A percentile compares a stretch with the other conserved stretches of the same genome.
Evolutionary conservation across 257 asterid species (phyloP).

Genomic region (Nicotiana noctiflora): DNA sequence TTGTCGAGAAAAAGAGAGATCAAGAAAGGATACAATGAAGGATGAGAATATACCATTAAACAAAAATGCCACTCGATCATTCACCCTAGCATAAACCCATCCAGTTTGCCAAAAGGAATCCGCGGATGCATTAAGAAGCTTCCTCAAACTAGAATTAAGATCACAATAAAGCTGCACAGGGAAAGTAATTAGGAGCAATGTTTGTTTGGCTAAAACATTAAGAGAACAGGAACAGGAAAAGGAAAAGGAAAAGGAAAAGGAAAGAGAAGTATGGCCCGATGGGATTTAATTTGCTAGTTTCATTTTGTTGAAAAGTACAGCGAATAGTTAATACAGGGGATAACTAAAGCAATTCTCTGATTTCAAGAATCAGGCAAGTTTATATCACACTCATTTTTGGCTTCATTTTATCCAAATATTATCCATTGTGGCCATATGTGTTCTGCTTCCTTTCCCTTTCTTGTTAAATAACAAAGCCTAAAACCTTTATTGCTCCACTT

Average conservation of each 20-base stretch:
- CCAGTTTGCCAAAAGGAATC: constrained; percentile 86
- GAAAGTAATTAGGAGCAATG: background rate
- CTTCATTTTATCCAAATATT: constrained; percentile 57
- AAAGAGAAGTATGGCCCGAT: background rate
- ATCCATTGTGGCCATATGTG: background rate
- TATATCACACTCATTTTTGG: background rate
- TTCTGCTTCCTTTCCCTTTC: background rate
- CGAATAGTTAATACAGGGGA: background rate
- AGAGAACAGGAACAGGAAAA: background rate
- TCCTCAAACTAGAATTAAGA: constrained; percentile 62
- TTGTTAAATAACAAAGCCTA: background rate
- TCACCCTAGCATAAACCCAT: constrained; percentile 85
- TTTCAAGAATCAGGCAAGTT: background rate
- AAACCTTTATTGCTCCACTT: background rate
- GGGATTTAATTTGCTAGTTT: background rate
- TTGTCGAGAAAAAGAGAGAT: background rate
- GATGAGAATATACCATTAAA: constrained; percentile 51
- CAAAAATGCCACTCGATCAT: constrained; percentile 60
- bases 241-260: constrained; percentile 5
- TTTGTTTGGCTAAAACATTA: background rate
- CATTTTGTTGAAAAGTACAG: background rate
- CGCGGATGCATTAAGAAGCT: constrained; percentile 64
- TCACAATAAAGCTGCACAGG: constrained; percentile 63
- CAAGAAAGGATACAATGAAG: background rate
- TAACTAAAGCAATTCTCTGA: background rate